Evolutionary conservation across 116 monocot genomes (phyloP).

Genomic region (Trichopus zeylanicus): DNA sequence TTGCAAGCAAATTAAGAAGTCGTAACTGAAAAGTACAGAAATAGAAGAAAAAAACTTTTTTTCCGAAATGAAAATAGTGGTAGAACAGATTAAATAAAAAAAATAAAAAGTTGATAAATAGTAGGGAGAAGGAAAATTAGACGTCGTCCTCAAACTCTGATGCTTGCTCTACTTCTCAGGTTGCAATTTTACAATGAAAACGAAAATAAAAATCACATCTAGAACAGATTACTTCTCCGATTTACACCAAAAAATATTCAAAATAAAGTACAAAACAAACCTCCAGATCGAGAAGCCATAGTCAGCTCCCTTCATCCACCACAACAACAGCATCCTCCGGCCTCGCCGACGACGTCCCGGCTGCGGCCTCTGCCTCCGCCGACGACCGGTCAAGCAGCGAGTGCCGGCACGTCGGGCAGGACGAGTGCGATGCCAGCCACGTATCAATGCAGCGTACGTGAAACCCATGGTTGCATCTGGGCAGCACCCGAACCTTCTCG

Average conservation of each 20-base stretch:
- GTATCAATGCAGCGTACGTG: slow-evolving; percentile 10
- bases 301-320: neutral
- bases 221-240: neutral
- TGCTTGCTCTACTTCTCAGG: neutral
- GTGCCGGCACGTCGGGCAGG: slow-evolving; percentile 9
- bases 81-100: too few species aligned
- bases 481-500: slow-evolving; percentile 7
- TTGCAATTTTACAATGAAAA: neutral
- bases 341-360: neutral
- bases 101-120: too few species aligned
- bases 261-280: neutral
- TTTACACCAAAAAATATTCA: neutral
- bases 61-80: too few species aligned
- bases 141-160: too few species aligned
- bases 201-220: neutral
- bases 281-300: neutral
- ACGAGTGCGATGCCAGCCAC: slow-evolving; percentile 16
- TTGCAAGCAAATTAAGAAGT: too few species aligned
- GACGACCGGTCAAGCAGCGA: slow-evolving; percentile 19
- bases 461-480: slow-evolving; percentile 18
- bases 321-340: neutral
- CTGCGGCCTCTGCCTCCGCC: slow-evolving; percentile 5
- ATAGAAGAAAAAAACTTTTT: too few species aligned
- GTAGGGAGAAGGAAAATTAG: too few species aligned
- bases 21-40: too few species aligned